Conservation (phyloP, 495 filamentous ascomycete genomes). For the Articulospora tetracladia region DNA sequence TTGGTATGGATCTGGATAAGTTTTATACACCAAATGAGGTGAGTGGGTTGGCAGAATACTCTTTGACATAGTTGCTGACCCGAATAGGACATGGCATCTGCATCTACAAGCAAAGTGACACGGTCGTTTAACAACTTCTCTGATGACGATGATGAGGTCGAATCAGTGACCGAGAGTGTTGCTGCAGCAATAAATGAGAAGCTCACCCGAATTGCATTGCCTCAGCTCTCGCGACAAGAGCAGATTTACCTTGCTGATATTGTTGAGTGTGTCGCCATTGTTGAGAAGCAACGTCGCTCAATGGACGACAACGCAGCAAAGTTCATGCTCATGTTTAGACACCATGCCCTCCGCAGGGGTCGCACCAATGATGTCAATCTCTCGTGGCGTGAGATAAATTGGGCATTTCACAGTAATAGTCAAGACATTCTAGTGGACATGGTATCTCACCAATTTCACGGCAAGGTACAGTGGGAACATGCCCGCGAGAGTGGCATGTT, state of each 20-base stretch:
- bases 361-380: slow-evolving; percentile 63
- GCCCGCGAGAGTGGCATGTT: slow-evolving; percentile 87
- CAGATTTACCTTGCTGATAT: slow-evolving; percentile 87
- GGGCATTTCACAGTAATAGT: slow-evolving; percentile 87
- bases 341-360: slow-evolving; percentile 69
- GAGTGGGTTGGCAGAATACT: not conserved
- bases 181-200: slow-evolving; percentile 72
- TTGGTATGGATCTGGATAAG: slow-evolving; percentile 68
- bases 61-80: slow-evolving; percentile 24
- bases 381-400: slow-evolving; percentile 90
- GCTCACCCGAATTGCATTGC: slow-evolving; percentile 68
- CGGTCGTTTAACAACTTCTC: slow-evolving; percentile 53
- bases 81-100: slow-evolving; percentile 30
- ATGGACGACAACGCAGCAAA: slow-evolving; percentile 92
- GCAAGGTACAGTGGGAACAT: slow-evolving; percentile 75
- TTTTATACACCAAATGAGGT: slow-evolving; percentile 49
- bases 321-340: slow-evolving; percentile 85
- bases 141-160: slow-evolving; percentile 52
- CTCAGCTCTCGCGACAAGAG: slow-evolving; percentile 80
- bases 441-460: slow-evolving; percentile 75
- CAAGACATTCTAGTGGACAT: slow-evolving; percentile 92
- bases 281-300: slow-evolving; percentile 84
- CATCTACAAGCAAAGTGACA: slow-evolving; percentile 46
- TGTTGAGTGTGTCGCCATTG: slow-evolving; percentile 80
- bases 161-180: slow-evolving; percentile 67